Evolutionary conservation across 495 filamentous ascomycete genomes (phyloP), one percentile per base, ranked within the genome.

Genomic region (Wilcoxina mikolae): DNA sequence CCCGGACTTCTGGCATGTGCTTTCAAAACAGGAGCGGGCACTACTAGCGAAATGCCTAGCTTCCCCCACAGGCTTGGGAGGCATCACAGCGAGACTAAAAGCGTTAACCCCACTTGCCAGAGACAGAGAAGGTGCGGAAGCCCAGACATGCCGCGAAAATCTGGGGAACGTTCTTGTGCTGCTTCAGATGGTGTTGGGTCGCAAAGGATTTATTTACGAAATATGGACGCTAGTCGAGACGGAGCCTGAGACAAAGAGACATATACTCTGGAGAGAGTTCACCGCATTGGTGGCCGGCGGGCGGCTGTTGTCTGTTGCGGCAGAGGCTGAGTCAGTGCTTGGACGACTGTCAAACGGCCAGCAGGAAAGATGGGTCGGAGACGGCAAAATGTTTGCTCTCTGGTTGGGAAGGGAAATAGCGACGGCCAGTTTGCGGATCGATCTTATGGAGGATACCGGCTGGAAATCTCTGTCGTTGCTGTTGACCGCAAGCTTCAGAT

Each of bases 31-130:
- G 0, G 67, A 68, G 0, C 45, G 72, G 5, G 61, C 58, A 15
- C 62, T 76, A 3, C 65, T 98, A 12, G 52, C 85, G 4, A 69
- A 70, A 62, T 89, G 83, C 62, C 70, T 98, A 1, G 74, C 74
- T 51, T 93, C 81, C 56, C 69, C 87, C 26, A 69, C 78, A 4
- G 90, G 86, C 3, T 66, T 90, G 25, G 85, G 83, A 29, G 79
- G 82, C 22, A 68, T 90, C 20, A 58, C 84, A 2, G 70, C 77
- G 17, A 74, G 79, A 35, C 69, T 94, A 17, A 76, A 76, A 52
- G 70, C 74, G 23, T 60, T 78, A 4, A 73, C 79, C 44, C 60
- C 64, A 27, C 58, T 70, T 29, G 64, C 73, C 4, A 73, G 74
- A 58, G 73, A 73, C 53, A 49, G 54, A 35, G 71, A 68, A 58